Conservation (phyloP, 2,329 filamentous ascomycete species). For the Bipolaris gigantea region DNA sequence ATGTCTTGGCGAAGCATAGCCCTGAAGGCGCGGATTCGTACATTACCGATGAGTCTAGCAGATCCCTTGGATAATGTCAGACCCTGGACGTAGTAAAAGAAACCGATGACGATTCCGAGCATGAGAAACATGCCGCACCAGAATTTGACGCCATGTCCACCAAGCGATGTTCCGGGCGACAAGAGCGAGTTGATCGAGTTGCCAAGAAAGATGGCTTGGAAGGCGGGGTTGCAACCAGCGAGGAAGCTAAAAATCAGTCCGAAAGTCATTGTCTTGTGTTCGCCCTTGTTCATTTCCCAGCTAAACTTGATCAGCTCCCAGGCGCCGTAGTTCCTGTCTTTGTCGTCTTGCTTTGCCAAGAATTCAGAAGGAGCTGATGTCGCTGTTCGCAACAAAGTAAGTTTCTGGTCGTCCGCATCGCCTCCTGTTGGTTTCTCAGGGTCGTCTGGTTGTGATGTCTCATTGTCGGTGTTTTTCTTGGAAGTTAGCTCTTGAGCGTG, state of each 20-base stretch:
- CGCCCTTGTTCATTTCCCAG: constrained; percentile 38
- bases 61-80: constrained; percentile 61
- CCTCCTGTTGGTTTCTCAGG: constrained; percentile 22
- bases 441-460: constrained; percentile 24
- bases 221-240: constrained; percentile 40
- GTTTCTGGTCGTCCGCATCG: constrained; percentile 28
- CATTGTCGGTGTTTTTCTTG: constrained; percentile 26
- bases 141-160: constrained; percentile 65
- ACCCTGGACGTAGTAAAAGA: constrained; percentile 36
- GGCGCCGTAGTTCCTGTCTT: constrained; percentile 31
- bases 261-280: constrained; percentile 43
- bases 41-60: constrained; percentile 72
- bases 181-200: constrained; percentile 79
- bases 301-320: constrained; percentile 49
- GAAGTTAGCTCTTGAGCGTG: constrained; percentile 70
- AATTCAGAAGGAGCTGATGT: constrained; percentile 65
- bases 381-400: constrained; percentile 31
- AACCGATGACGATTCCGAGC: constrained; percentile 32
- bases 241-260: constrained; percentile 47
- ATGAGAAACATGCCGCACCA: constrained; percentile 45
- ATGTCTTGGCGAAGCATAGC: constrained; percentile 85
- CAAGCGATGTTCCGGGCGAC: constrained; percentile 60
- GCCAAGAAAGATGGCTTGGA: constrained; percentile 74
- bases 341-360: constrained; percentile 43
- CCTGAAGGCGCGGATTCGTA: constrained; percentile 80